A percentile compares a stretch with the other conserved stretches of the same genome.
Conservation (phyloP, 2,329 filamentous ascomycete genomes). For the Sclerotinia borealis region DNA sequence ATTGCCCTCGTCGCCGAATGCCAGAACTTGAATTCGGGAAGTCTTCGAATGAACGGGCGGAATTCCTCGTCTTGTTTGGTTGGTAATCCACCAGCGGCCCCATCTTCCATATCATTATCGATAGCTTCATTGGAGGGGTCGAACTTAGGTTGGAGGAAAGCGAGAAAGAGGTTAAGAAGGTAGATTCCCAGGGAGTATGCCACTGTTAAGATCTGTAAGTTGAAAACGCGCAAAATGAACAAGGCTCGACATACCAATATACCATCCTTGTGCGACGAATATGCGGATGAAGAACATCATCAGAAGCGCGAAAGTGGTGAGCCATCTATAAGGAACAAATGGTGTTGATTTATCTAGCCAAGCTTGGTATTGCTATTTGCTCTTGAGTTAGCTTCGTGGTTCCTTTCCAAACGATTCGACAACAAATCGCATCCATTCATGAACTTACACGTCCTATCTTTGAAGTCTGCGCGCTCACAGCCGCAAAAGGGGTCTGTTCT, state of each 20-base stretch:
- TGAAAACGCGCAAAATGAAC: not conserved
- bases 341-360: constrained; percentile 92
- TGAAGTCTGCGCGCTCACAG: constrained; percentile 79
- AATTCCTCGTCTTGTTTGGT: constrained; percentile 98
- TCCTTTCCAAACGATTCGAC: not conserved
- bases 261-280: constrained; percentile 92
- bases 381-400: not conserved
- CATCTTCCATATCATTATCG: constrained; percentile 96
- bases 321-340: constrained; percentile 83
- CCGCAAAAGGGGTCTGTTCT: constrained; percentile 85
- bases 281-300: constrained; percentile 83
- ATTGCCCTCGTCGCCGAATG: constrained; percentile 88
- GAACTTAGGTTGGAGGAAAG: constrained; percentile 97
- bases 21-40: constrained; percentile 99
- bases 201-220: constrained; percentile 47
- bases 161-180: constrained; percentile 97
- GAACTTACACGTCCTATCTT: constrained; percentile 62
- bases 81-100: constrained; percentile 72
- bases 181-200: constrained; percentile 98
- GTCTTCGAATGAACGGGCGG: constrained; percentile 87
- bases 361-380: constrained; percentile 76
- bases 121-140: constrained; percentile 87
- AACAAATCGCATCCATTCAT: not conserved
- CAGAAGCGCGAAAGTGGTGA: constrained; percentile 70
- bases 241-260: constrained; percentile 64